phyloP scores from a whole-genome alignment of 805 yeast genomes.

The Clavispora vitiphila region DNA sequence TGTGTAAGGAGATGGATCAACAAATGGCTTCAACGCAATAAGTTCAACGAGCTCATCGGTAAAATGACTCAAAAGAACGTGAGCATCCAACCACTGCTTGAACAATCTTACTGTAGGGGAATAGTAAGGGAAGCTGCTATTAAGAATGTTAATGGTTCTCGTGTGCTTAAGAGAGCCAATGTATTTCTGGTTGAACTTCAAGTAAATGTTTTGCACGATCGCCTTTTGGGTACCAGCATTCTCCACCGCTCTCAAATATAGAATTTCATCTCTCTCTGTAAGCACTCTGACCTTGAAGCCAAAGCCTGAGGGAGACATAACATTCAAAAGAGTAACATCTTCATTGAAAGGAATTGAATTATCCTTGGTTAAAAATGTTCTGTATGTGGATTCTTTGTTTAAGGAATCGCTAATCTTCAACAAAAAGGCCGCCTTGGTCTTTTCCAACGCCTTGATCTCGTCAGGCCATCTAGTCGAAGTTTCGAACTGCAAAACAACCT shows the following conservation, averaged over 20 bases:
- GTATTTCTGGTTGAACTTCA: constrained; percentile 62
- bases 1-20: constrained; percentile 80
- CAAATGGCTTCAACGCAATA: constrained; percentile 76
- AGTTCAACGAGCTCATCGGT: constrained; percentile 78
- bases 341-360: constrained; percentile 59
- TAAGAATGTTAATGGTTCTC: constrained; percentile 65
- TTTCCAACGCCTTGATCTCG: constrained; percentile 77
- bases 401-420: constrained; percentile 52
- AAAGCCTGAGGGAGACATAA: constrained; percentile 84
- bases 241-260: constrained; percentile 67
- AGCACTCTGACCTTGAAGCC: constrained; percentile 75
- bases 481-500: constrained; percentile 81
- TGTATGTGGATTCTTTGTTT: constrained; percentile 51
- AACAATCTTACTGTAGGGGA: constrained; percentile 80
- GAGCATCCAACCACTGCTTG: constrained; percentile 87
- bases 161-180: constrained; percentile 73
- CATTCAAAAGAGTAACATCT: constrained; percentile 51
- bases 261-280: constrained; percentile 77
- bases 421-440: constrained; percentile 85
- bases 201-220: constrained; percentile 54
- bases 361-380: constrained; percentile 61
- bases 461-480: constrained; percentile 94
- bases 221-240: constrained; percentile 60
- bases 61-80: constrained; percentile 65
- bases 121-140: constrained; percentile 66